A percentile compares a stretch with the other conserved stretches of the same genome.
These are phyloP conservation scores for Hemileccinum impolitum DNA, from an alignment of 768 basidiomycete genomes.

Conservation along the genomic window DNA sequence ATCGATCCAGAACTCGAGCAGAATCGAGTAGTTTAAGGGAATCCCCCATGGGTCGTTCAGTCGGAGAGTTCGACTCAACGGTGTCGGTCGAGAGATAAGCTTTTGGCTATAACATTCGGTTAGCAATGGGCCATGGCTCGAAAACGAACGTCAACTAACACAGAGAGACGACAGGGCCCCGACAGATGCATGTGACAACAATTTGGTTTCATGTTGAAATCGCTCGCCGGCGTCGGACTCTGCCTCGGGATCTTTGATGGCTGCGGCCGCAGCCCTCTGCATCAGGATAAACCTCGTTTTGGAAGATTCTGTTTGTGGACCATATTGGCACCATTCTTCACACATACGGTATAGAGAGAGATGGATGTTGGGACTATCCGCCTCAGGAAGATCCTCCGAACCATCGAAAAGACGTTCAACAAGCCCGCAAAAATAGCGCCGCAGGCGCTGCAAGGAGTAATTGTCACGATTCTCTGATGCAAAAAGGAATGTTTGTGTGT, in stretches of 20 bases:
- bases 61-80: constrained; percentile 55
- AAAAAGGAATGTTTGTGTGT: constrained; percentile 75
- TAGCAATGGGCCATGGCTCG: background rate
- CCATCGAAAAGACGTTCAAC: constrained; percentile 85
- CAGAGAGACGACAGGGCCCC: constrained; percentile 85
- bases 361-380: constrained; percentile 76
- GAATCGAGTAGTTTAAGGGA: constrained; percentile 52
- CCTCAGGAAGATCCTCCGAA: constrained; percentile 62
- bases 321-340: constrained; percentile 92
- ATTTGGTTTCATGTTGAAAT: constrained; percentile 65
- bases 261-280: constrained; percentile 60
- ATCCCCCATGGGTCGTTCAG: constrained; percentile 52
- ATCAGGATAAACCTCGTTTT: constrained; percentile 69
- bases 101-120: constrained; percentile 53
- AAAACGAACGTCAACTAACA: constrained; percentile 47
- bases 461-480: constrained; percentile 71
- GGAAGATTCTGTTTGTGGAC: constrained; percentile 67
- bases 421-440: constrained; percentile 88
- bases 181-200: constrained; percentile 78
- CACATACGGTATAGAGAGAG: constrained; percentile 79
- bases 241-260: constrained; percentile 51
- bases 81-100: constrained; percentile 68
- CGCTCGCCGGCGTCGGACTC: constrained; percentile 52
- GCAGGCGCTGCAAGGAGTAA: constrained; percentile 71
- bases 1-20: constrained; percentile 54